These are phyloP conservation scores for Irpex sp. DNA, from an alignment of 1,284 basidiomycete genomes.

Conservation along the genomic window DNA sequence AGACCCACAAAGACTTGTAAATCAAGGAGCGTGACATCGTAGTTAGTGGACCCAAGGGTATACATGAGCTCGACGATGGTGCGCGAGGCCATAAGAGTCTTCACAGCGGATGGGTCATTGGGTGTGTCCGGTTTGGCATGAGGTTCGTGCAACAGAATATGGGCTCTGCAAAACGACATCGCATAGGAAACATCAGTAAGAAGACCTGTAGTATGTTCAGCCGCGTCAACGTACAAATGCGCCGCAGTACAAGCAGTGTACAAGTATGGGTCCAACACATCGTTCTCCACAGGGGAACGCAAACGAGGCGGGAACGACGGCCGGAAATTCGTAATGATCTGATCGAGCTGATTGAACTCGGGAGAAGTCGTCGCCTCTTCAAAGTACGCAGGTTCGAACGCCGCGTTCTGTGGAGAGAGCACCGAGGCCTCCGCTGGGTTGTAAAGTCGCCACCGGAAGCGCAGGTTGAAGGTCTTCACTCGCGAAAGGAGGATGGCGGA, in stretches of 20 bases:
- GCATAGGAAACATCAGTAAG: conserved; percentile 3
- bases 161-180: conserved; percentile 38
- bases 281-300: conserved; percentile 49
- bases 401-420: conserved; percentile 19
- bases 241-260: conserved; percentile 62
- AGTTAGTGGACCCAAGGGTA: conserved; percentile 62
- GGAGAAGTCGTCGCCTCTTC: conserved; percentile 52
- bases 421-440: conserved; percentile 44
- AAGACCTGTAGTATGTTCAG: too few species aligned
- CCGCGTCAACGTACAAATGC: conserved; percentile 48
- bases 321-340: conserved; percentile 51
- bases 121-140: conserved; percentile 55
- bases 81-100: conserved; percentile 61
- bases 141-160: conserved; percentile 67
- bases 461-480: conserved; percentile 70
- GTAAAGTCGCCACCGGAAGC: conserved; percentile 58
- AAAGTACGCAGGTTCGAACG: conserved; percentile 23
- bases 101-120: conserved; percentile 64
- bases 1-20: conserved; percentile 52
- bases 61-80: conserved; percentile 68
- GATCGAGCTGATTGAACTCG: conserved; percentile 66
- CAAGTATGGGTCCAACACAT: conserved; percentile 61
- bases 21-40: conserved; percentile 62
- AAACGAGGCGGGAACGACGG: conserved; percentile 56
- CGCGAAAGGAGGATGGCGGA: conserved; percentile 61